Conservation (phyloP, 2,329 filamentous ascomycete species). For the Beauveria sp. region DNA sequence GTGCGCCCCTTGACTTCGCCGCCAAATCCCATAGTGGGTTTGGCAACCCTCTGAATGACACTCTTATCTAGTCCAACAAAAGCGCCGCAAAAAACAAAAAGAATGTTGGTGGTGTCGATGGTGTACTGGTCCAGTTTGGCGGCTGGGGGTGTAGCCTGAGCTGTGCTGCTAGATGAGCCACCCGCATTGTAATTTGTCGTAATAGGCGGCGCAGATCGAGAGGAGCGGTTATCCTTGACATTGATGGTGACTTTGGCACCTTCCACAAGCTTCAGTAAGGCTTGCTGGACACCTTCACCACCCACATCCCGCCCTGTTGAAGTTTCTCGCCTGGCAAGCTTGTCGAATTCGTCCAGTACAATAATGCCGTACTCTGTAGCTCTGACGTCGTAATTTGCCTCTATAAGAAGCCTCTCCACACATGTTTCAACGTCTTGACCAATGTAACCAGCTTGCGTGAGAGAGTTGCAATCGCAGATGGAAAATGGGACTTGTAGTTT, state of each 20-base stretch:
- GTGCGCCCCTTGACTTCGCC: slow-evolving; percentile 62
- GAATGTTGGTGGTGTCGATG: slow-evolving; percentile 88
- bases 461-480: slow-evolving; percentile 91
- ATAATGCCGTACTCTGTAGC: slow-evolving; percentile 88
- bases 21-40: slow-evolving; percentile 82
- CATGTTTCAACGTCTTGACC: slow-evolving; percentile 97
- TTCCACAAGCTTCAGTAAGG: slow-evolving; percentile 90
- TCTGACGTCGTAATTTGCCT: slow-evolving; percentile 80
- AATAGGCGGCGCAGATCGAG: slow-evolving; percentile 43
- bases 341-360: slow-evolving; percentile 94
- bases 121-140: slow-evolving; percentile 57
- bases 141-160: slow-evolving; percentile 37
- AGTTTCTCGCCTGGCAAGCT: slow-evolving; percentile 83
- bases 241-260: slow-evolving; percentile 89
- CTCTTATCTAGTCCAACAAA: slow-evolving; percentile 89
- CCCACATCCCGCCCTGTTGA: slow-evolving; percentile 88
- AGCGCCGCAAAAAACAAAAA: slow-evolving; percentile 94
- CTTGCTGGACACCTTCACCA: slow-evolving; percentile 94
- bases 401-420: slow-evolving; percentile 81
- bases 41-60: slow-evolving; percentile 78
- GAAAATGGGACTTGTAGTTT: slow-evolving; percentile 93
- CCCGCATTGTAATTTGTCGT: slow-evolving; percentile 44
- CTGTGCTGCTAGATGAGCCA: slow-evolving; percentile 34
- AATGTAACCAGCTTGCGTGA: slow-evolving; percentile 95
- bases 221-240: slow-evolving; percentile 67